Percentiles rank a stretch among this genome's conserved stretches.
These are phyloP conservation scores for Stephanodiscus triporus DNA, from an alignment of 108 stramenopile species.

Conservation along the genomic window DNA sequence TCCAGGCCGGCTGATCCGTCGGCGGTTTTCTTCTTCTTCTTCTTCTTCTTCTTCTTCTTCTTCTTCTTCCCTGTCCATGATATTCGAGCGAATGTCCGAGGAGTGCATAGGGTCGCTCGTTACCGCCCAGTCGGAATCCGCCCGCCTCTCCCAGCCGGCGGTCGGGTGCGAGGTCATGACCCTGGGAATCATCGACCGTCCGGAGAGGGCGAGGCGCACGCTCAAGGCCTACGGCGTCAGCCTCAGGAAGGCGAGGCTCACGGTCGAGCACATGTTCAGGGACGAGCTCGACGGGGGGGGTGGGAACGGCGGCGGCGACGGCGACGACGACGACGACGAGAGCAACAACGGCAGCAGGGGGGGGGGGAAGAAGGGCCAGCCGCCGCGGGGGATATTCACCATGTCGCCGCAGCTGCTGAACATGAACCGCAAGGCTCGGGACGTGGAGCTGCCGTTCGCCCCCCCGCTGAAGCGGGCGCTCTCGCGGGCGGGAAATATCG, in stretches of 20 bases:
- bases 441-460: slow-evolving; percentile 70
- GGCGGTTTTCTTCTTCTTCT: too few relatives aligned
- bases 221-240: slow-evolving; percentile 57
- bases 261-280: slow-evolving; percentile 47
- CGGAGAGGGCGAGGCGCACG: slow-evolving; percentile 63
- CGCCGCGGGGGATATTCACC: slow-evolving; percentile 30
- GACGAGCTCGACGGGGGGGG: slow-evolving; percentile 39
- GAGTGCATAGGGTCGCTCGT: slow-evolving; percentile 72
- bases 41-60: slow-evolving; percentile 9
- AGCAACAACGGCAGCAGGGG: slow-evolving; percentile 12
- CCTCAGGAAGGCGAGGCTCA: slow-evolving; percentile 38
- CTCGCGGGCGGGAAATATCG: slow-evolving; percentile 58
- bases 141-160: slow-evolving; percentile 38
- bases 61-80: slow-evolving; percentile 50
- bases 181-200: slow-evolving; percentile 62
- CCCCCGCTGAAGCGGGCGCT: slow-evolving; percentile 53
- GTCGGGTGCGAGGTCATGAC: slow-evolving; percentile 67
- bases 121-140: slow-evolving; percentile 63
- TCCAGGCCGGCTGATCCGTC: too few relatives aligned
- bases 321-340: neutral
- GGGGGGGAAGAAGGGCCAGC: slow-evolving; percentile 18
- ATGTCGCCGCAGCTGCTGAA: slow-evolving; percentile 39
- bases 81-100: slow-evolving; percentile 73
- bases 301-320: slow-evolving; percentile 28
- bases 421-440: slow-evolving; percentile 56